Base-by-base conservation (phyloP, 495 filamentous ascomycete species). In the Trypethelium eluteriae region DNA sequence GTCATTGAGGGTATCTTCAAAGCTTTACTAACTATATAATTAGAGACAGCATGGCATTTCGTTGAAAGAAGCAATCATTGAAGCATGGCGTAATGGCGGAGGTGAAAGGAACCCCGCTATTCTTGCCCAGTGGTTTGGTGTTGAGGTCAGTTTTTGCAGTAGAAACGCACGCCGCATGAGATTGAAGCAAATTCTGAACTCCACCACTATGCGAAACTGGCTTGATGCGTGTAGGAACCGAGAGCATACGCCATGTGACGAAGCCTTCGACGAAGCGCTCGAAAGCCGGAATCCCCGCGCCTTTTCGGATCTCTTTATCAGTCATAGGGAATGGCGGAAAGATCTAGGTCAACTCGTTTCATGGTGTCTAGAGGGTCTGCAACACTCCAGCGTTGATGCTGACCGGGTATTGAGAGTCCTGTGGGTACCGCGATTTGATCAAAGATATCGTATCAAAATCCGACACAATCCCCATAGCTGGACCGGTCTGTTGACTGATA, bases 241-340 rank as follows among this genome's bases (percentile, higher is more conserved):
- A 6, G 47, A 64, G 32, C 46, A 14, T 36, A 38, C 1, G 25
- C 49, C 53, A n/a, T 61, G 10, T 62, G 47, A 36, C 16, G 38
- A 68, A n/a, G 66, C 62, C 16, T 68, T 68, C 36, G 44, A 65
- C 25, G 66, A 68, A 46, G 66, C 66, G 18, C 62, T 68, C 34
- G 34, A 59, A 59, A 64, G 44, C 18, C 18, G 34, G 7, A 44
- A 68, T 39, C 62, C 41, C n/a, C 38, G 38, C 35, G 66, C 66
- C 34, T 64, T 68, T 39, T 62, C 62, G 7, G 50, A 65, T 32
- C 44, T 68, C 18, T 68, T 64, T 44, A 47, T 56, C 41, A 68
- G 65, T 2, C 62, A 65, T 36, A 57, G 39, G 2, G 62, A 68
- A 39, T 68, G 66, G 66, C 35, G 66, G 9, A 44, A 41, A 39